These are phyloP conservation scores for Ascochyta koolunga DNA, from an alignment of 2,329 filamentous ascomycete species.

Conservation along the genomic window DNA sequence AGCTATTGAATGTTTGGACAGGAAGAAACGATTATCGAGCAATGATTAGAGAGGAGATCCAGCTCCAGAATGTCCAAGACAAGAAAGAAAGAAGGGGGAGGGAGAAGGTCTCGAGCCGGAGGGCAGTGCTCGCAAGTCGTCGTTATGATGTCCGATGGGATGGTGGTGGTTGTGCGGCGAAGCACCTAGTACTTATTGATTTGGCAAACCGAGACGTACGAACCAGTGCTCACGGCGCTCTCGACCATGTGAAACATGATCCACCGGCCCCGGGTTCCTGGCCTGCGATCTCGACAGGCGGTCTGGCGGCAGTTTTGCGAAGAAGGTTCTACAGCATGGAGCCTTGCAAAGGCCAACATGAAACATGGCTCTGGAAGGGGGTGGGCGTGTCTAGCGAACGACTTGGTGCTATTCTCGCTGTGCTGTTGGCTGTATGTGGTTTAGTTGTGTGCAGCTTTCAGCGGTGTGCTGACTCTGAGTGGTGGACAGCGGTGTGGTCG, in stretches of 20 bases:
- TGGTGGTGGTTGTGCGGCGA: conserved; percentile 42
- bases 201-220: conserved; percentile 24
- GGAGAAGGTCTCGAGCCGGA: conserved; percentile 49
- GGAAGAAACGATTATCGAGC: conserved; percentile 44
- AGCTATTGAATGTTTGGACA: conserved; percentile 28
- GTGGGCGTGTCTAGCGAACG: conserved; percentile 41
- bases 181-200: conserved; percentile 47
- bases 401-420: conserved; percentile 31
- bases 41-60: conserved; percentile 51
- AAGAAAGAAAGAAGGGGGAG: conserved; percentile 43
- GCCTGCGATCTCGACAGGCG: conserved; percentile 31
- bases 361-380: conserved; percentile 45
- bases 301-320: conserved; percentile 40
- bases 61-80: conserved; percentile 52
- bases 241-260: conserved; percentile 50
- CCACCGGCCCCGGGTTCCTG: conserved; percentile 37
- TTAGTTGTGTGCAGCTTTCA: conserved; percentile 17
- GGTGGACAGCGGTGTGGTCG: conserved; percentile 33
- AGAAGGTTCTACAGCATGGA: conserved; percentile 34
- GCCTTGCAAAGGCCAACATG: conserved; percentile 40
- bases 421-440: conserved; percentile 8
- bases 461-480: conserved; percentile 30
- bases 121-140: conserved; percentile 29
- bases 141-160: conserved; percentile 13
- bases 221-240: conserved; percentile 45